A percentile compares a stretch with the other conserved stretches of the same genome.
Conservation (phyloP, 2,329 filamentous ascomycete genomes). For the Aspergillus chevalieri region DNA sequence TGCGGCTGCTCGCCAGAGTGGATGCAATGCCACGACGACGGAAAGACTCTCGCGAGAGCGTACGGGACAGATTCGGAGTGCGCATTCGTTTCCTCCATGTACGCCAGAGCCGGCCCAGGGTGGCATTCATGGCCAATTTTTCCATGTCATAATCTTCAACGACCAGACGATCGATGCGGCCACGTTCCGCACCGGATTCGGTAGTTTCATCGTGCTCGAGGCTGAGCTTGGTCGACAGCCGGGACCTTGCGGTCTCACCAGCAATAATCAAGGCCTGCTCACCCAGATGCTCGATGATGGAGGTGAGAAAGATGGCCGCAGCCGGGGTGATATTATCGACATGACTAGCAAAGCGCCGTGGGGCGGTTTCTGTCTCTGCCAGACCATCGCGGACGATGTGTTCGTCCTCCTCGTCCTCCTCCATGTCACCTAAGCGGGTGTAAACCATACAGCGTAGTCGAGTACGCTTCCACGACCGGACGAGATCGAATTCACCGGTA, state of each 20-base stretch:
- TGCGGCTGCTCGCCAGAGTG: constrained; percentile 25
- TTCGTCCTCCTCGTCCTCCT: constrained; percentile 93
- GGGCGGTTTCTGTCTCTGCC: constrained; percentile 50
- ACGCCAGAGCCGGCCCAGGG: constrained; percentile 83
- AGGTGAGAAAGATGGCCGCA: constrained; percentile 91
- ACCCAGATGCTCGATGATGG: constrained; percentile 87
- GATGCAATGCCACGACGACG: constrained; percentile 22
- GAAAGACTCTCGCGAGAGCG: constrained; percentile 38
- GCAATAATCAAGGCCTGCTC: constrained; percentile 86
- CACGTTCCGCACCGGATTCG: constrained; percentile 35
- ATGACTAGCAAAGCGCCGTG: constrained; percentile 50
- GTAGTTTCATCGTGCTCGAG: constrained; percentile 56
- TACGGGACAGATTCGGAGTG: constrained; percentile 31
- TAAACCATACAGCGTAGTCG: constrained; percentile 96
- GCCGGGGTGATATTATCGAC: constrained; percentile 73
- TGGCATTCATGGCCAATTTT: constrained; percentile 81
- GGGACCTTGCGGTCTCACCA: constrained; percentile 66
- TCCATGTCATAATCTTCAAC: constrained; percentile 91
- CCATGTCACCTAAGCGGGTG: constrained; percentile 90
- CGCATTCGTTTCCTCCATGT: constrained; percentile 77
- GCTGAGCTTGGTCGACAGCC: constrained; percentile 25
- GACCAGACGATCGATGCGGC: constrained; percentile 59
- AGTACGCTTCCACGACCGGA: constrained; percentile 88
- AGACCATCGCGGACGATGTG: constrained; percentile 77
- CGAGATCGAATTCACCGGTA: constrained; percentile 72